These are phyloP conservation scores for Canariomyces notabilis DNA, from an alignment of 2,329 filamentous ascomycete genomes.

Conservation along the genomic window DNA sequence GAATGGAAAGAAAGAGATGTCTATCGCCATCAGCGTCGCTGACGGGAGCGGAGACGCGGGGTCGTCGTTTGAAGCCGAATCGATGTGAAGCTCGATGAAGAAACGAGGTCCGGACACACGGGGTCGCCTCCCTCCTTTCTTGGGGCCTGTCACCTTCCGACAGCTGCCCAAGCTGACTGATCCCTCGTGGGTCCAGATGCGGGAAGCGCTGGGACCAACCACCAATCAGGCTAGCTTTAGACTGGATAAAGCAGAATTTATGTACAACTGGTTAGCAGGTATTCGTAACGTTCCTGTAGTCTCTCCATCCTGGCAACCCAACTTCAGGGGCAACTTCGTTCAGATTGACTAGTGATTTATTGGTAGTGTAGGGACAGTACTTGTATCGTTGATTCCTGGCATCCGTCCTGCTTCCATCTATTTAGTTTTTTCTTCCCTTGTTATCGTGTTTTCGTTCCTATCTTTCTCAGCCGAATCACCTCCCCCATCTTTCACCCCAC, in stretches of 20 bases:
- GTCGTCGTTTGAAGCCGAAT: background rate
- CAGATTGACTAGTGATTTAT: too few species aligned
- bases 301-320: too few species aligned
- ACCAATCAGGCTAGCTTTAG: background rate
- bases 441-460: too few species aligned
- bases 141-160: background rate
- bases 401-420: too few species aligned
- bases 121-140: background rate
- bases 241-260: background rate
- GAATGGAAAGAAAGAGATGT: slow-evolving; percentile 12
- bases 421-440: too few species aligned
- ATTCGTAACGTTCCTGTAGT: too few species aligned
- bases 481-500: too few species aligned
- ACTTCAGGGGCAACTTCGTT: too few species aligned
- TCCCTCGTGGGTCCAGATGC: background rate
- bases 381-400: too few species aligned
- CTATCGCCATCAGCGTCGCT: slow-evolving; percentile 11
- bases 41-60: background rate
- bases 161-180: background rate
- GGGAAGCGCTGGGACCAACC: background rate
- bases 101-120: slow-evolving; percentile 13
- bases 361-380: too few species aligned
- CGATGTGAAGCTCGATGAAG: slow-evolving; percentile 16
- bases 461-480: too few species aligned
- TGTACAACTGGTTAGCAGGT: background rate